Conservation (phyloP, 2,329 filamentous ascomycete species). For the Diaporthe sp. region DNA sequence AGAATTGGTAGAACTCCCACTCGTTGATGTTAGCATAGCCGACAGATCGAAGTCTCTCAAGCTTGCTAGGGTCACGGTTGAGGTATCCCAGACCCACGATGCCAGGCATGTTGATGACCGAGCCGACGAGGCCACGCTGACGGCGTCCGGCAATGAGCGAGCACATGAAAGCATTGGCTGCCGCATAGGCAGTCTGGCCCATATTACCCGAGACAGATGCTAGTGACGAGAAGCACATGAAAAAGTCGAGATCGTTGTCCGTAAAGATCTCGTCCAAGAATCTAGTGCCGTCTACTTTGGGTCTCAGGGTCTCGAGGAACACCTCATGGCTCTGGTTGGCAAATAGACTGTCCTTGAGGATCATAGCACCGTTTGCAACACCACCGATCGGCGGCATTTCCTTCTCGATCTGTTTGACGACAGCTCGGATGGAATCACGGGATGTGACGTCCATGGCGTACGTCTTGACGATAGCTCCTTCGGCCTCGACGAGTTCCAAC, state of each 20-base stretch:
- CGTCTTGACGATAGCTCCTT: conserved; percentile 38
- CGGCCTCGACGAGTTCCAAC: conserved; percentile 43
- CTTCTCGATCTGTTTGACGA: conserved; percentile 1
- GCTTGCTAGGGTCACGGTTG: conserved; percentile 37
- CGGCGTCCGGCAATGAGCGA: conserved; percentile 52
- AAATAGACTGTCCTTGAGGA: conserved; percentile 39
- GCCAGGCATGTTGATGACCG: conserved; percentile 56
- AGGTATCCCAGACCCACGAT: conserved; percentile 58
- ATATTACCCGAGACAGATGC: conserved; percentile 45
- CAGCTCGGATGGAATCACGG: not conserved
- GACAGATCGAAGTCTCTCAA: conserved; percentile 33
- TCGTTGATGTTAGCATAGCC: conserved; percentile 46
- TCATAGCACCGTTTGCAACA: conserved; percentile 41
- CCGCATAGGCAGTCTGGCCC: conserved; percentile 58
- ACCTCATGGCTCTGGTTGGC: conserved; percentile 37
- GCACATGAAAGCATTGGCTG: conserved; percentile 57
- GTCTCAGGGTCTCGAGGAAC: conserved; percentile 41
- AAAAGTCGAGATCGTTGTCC: conserved; percentile 46
- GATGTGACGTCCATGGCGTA: conserved; percentile 35
- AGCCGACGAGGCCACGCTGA: conserved; percentile 53
- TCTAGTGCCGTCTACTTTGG: conserved; percentile 47
- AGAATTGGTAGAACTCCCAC: conserved; percentile 55
- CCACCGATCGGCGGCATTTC: conserved; percentile 33
- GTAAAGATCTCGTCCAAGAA: conserved; percentile 46
- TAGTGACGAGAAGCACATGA: conserved; percentile 50